Base-by-base conservation (phyloP, 208 protist species). In the Trypanosoma conorhini region DNA sequence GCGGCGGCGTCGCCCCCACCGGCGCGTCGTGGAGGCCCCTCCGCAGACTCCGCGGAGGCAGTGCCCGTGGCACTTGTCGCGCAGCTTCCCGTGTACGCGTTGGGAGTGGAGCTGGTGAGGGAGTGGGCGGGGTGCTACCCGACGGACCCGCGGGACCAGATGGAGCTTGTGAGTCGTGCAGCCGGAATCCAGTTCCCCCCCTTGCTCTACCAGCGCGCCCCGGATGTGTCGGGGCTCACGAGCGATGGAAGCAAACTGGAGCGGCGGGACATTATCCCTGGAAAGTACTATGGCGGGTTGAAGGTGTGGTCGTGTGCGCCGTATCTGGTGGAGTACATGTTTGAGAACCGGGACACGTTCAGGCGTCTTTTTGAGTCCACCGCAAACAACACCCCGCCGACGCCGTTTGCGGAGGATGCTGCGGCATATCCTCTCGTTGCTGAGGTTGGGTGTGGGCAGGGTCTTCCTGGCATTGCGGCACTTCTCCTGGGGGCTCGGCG, bases 251-350 rank as follows among this genome's bases (percentile, higher is more conserved):
- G 28, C 55, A 38, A 67, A 28, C 4, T 52, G 48, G 80, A 79
- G 65, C 72, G 61, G 12, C 78, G 87, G 40, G 92, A 96, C 56
- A 92, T 96, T 60, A 77, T 96, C 66, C 86, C 89, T 1, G 92
- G 92, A 4, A 77, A 74, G 31, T 96, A 96, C 75, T 95, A 95
- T 70, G 92, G 92, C 21, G 88, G 92, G 3, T 79, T 96, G 4
- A 96, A 93, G 62, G 86, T 96, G 48, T 96, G 92, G 89, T 96
- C 92, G 33, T 96, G 92, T 72, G 88, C 91, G 17, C 60, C 77
- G 33, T 91, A 89, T 76, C 77, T 96, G 21, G 62, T 76, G 52
- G 65, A 65, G 40, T 77, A 77, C 44, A 77, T 77, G 40, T 70
- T 67, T 56, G 57, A 64, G 35, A 82, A 92, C 67, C 70, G 62